These are phyloP conservation scores for Aspergillus ostianus DNA, from an alignment of 495 filamentous ascomycete species.

Conservation along the genomic window DNA sequence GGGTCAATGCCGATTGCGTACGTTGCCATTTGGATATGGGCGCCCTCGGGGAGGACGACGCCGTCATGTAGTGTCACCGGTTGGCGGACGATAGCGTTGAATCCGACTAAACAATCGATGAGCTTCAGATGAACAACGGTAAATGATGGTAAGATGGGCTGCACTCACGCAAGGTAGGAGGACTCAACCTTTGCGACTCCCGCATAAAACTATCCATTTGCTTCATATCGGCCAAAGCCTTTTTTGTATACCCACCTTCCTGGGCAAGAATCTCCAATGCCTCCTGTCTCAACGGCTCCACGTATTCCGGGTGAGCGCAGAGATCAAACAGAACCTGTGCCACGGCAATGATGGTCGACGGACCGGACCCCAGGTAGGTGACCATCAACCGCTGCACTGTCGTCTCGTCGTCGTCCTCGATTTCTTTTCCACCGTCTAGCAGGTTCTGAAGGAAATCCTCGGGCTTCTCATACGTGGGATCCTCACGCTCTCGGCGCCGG, in stretches of 20 bases:
- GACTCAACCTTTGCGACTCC: slow-evolving; percentile 41
- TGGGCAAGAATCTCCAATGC: not conserved
- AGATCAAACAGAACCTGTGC: slow-evolving; percentile 7
- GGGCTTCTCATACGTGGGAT: not conserved
- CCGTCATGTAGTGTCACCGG: slow-evolving; percentile 19
- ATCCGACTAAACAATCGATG: slow-evolving; percentile 23
- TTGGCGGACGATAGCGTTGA: slow-evolving; percentile 29
- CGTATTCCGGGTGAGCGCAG: slow-evolving; percentile 8
- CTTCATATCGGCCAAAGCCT: slow-evolving; percentile 19
- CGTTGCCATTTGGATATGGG: slow-evolving; percentile 25
- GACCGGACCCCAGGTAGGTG: not conserved
- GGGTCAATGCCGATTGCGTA: slow-evolving; percentile 30
- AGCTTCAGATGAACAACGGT: not conserved
- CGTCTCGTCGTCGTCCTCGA: not conserved
- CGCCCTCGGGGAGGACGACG: slow-evolving; percentile 14
- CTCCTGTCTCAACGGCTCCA: slow-evolving; percentile 2
- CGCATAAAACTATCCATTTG: slow-evolving; percentile 52
- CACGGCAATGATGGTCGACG: slow-evolving; percentile 1
- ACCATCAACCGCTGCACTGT: not conserved
- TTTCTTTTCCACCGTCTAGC: not conserved
- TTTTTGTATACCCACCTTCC: slow-evolving; percentile 3
- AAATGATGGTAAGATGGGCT: too few relatives aligned
- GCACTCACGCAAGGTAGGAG: slow-evolving; percentile 18
- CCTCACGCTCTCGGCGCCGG: not conserved
- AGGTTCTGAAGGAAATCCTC: not conserved